phyloP scores from a whole-genome alignment of 2,329 filamentous ascomycete genomes.

The Chrysoporthe puriensis region DNA sequence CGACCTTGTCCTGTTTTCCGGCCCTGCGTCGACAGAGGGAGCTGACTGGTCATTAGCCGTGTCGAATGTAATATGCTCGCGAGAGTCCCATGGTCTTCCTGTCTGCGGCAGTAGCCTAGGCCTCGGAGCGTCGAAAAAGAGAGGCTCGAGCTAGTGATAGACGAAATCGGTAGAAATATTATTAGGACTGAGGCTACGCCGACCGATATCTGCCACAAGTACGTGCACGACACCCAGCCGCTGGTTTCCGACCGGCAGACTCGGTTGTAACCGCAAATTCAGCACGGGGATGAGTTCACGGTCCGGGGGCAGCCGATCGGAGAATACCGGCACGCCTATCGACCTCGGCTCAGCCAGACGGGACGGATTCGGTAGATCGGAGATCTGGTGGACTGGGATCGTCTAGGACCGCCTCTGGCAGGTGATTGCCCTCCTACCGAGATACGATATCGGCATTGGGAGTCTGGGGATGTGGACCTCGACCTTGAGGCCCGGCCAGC shows the following conservation, averaged over 20 bases:
- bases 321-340: constrained; percentile 4
- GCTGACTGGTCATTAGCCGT: background rate
- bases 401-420: background rate
- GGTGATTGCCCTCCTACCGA: constrained; percentile 7
- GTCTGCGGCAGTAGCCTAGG: background rate
- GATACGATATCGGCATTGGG: constrained; percentile 26
- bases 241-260: background rate
- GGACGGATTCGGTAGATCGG: constrained; percentile 26
- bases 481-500: background rate
- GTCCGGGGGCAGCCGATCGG: background rate
- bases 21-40: background rate
- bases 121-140: background rate
- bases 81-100: background rate
- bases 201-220: background rate
- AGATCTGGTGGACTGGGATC: constrained; percentile 10
- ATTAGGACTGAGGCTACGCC: background rate
- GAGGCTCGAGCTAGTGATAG: constrained; percentile 5
- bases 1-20: background rate
- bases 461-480: background rate
- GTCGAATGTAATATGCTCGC: background rate
- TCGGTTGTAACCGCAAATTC: background rate
- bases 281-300: background rate
- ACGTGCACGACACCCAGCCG: too few species aligned
- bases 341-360: constrained; percentile 15
- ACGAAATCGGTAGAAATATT: constrained; percentile 22